These are phyloP conservation scores for Biscutella laevigata DNA, from an alignment of 441 rosid species.

Conservation along the genomic window DNA sequence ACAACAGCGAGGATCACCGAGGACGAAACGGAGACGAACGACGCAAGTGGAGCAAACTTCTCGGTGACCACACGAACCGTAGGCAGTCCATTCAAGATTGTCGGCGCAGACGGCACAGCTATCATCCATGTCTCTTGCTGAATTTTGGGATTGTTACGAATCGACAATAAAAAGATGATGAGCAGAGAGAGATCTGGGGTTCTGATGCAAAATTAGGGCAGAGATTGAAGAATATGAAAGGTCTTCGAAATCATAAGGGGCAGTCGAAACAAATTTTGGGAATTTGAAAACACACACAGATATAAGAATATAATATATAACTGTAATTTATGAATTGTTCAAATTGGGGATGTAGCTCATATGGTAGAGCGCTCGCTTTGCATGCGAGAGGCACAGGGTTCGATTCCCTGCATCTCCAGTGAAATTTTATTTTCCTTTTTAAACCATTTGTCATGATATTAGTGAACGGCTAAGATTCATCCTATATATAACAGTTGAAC, in stretches of 20 bases:
- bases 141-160: background rate
- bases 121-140: slow-evolving; percentile 59
- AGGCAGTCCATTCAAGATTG: slow-evolving; percentile 86
- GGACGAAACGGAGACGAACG: slow-evolving; percentile 83
- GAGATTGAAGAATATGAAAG: slow-evolving; percentile 5
- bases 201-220: slow-evolving; percentile 8
- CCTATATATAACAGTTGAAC: too few species aligned
- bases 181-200: slow-evolving; percentile 25
- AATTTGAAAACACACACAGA: too few species aligned
- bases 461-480: too few species aligned
- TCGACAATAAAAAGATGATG: background rate
- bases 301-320: too few species aligned
- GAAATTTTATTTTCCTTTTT: too few species aligned
- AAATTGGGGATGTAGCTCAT: slow-evolving; percentile 5
- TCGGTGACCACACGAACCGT: slow-evolving; percentile 83
- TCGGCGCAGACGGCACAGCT: slow-evolving; percentile 96
- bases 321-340: too few species aligned
- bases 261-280: slow-evolving; percentile 17
- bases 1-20: slow-evolving; percentile 77
- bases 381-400: slow-evolving; percentile 92
- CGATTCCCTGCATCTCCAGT: slow-evolving; percentile 67
- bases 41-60: slow-evolving; percentile 96
- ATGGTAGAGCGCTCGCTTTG: slow-evolving; percentile 99
- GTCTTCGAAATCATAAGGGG: background rate
- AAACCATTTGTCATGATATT: too few species aligned